Percentiles rank a stretch among this genome's conserved stretches.
These are phyloP conservation scores for Beauveria medogensis DNA, from an alignment of 2,329 filamentous ascomycete species.

Conservation along the genomic window DNA sequence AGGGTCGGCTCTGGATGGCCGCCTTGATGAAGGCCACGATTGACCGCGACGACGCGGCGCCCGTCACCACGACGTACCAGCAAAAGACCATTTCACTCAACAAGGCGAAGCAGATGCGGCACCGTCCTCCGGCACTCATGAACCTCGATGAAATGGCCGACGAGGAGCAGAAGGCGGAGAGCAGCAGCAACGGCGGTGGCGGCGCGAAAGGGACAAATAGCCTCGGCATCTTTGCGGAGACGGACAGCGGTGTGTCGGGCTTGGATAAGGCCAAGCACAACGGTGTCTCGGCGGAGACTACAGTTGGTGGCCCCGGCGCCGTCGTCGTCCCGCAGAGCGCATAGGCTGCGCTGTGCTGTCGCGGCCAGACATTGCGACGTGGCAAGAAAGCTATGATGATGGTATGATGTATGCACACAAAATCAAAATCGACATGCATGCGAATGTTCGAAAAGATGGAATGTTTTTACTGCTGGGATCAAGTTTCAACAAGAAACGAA, in stretches of 20 bases:
- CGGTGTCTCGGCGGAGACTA: conserved; percentile 15
- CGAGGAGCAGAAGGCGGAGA: conserved; percentile 18
- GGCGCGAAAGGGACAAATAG: conserved; percentile 21
- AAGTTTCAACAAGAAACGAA: neutral
- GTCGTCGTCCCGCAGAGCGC: conserved; percentile 23
- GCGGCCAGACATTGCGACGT: neutral
- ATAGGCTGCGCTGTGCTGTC: conserved; percentile 19
- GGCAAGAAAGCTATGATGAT: neutral
- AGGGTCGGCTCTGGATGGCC: conserved; percentile 95
- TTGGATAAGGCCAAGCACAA: conserved; percentile 27
- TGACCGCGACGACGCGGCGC: conserved; percentile 73
- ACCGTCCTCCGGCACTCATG: conserved; percentile 85
- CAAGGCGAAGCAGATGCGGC: conserved; percentile 80
- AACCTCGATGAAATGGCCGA: conserved; percentile 43
- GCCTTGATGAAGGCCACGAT: conserved; percentile 98
- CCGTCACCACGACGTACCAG: conserved; percentile 86
- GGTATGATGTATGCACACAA: conserved; percentile 1
- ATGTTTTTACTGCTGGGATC: neutral
- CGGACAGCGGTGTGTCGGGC: conserved; percentile 35
- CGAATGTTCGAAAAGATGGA: neutral
- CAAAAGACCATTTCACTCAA: conserved; percentile 91
- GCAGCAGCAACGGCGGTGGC: conserved; percentile 6
- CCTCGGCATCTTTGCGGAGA: conserved; percentile 36
- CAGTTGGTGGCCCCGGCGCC: conserved; percentile 10
- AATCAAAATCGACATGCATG: neutral